Evolutionary conservation across 208 protist species (phyloP).

Genomic region (Lotmaria passim): DNA sequence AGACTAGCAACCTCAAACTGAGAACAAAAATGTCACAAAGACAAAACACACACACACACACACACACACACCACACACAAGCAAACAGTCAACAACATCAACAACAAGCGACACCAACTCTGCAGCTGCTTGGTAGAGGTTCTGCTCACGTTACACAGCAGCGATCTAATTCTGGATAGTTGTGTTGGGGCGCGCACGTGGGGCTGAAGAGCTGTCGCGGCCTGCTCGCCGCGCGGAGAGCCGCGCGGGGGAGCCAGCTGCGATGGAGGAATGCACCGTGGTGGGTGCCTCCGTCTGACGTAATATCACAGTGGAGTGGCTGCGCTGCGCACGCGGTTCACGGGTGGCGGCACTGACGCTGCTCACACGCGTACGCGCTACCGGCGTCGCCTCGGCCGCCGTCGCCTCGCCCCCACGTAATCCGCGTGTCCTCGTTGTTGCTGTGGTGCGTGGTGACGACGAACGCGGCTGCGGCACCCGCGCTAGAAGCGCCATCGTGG

Average conservation of each 20-base stretch:
- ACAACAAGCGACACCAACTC: neutral
- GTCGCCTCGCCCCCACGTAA: too few relatives aligned
- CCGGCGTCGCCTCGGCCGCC: neutral
- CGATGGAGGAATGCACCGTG: conserved; percentile 4
- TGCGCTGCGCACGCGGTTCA: neutral
- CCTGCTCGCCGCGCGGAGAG: conserved; percentile 3
- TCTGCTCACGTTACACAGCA: too few relatives aligned
- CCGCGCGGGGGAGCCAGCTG: neutral
- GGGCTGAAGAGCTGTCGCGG: neutral
- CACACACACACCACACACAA: conserved; percentile 2
- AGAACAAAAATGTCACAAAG: neutral
- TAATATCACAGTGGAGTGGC: conserved; percentile 5
- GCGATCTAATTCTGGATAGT: too few relatives aligned
- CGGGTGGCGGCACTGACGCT: conserved; percentile 9
- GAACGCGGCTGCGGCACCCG: neutral
- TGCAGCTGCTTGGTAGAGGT: too few relatives aligned
- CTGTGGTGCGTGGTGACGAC: neutral
- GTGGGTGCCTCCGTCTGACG: conserved; percentile 7
- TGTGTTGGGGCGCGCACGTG: conserved; percentile 10
- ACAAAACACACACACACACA: conserved; percentile 3
- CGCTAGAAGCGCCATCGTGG: neutral
- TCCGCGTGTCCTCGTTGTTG: neutral
- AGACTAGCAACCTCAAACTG: neutral
- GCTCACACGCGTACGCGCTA: conserved; percentile 19
- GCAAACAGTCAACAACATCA: neutral